Percentiles rank a stretch among this genome's conserved stretches.
Evolutionary conservation across 768 basidiomycete species (phyloP).

Genomic region (Boletus coccyginus): DNA sequence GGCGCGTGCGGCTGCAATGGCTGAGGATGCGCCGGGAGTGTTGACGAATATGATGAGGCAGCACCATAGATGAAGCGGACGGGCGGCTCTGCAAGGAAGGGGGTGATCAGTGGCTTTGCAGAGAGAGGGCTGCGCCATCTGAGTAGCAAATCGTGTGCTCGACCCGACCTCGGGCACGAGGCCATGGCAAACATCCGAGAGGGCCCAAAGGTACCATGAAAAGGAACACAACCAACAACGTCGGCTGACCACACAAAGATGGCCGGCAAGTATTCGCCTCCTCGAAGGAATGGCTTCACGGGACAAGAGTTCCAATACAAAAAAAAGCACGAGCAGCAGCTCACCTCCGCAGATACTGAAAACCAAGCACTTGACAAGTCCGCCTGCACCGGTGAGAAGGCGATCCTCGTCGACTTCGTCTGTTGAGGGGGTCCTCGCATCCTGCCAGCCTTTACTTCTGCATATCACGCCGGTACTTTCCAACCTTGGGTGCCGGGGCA

Average conservation of each 20-base stretch:
- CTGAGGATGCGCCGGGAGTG: slow-evolving; percentile 70
- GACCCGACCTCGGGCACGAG: too few relatives aligned
- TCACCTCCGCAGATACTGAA: slow-evolving; percentile 21
- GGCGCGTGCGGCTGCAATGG: slow-evolving; percentile 62
- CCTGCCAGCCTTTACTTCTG: slow-evolving; percentile 62
- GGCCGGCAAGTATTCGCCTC: slow-evolving; percentile 18
- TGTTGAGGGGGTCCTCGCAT: slow-evolving; percentile 52
- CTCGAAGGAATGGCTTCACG: slow-evolving; percentile 10
- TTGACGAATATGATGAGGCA: slow-evolving; percentile 75
- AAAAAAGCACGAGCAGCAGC: slow-evolving; percentile 16
- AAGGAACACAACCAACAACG: too few relatives aligned
- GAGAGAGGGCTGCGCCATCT: too few relatives aligned
- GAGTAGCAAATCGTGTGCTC: too few relatives aligned
- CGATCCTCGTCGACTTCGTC: slow-evolving; percentile 38
- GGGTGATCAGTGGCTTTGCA: too few relatives aligned
- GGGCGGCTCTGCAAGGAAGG: slow-evolving; percentile 60
- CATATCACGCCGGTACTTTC: slow-evolving; percentile 60
- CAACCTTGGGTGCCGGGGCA: slow-evolving; percentile 54
- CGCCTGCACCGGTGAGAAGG: slow-evolving; percentile 14
- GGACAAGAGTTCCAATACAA: slow-evolving; percentile 11
- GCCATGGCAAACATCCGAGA: too few relatives aligned
- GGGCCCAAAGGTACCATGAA: too few relatives aligned
- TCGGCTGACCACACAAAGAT: too few relatives aligned
- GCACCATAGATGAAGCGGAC: slow-evolving; percentile 62
- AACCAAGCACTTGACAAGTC: slow-evolving; percentile 6